phyloP scores from a whole-genome alignment of 2,329 filamentous ascomycete genomes.

The Calonectria naviculata region DNA sequence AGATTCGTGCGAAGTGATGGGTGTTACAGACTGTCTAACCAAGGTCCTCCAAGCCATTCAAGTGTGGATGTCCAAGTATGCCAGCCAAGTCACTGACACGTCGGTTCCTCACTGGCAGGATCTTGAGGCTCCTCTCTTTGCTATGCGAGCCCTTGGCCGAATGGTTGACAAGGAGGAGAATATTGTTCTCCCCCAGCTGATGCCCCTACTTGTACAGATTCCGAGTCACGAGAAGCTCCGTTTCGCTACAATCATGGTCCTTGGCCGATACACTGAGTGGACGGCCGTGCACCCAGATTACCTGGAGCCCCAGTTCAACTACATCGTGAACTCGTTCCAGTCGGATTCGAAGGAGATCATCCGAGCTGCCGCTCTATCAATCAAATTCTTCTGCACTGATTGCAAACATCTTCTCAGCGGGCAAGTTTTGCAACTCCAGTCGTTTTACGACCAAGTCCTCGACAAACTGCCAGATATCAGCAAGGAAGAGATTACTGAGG shows the following conservation, averaged over 20 bases:
- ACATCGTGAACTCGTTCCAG: constrained; percentile 93
- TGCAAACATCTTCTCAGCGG: constrained; percentile 87
- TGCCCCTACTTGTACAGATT: constrained; percentile 93
- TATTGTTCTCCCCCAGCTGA: constrained; percentile 88
- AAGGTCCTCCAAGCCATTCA: constrained; percentile 92
- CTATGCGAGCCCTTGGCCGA: constrained; percentile 93
- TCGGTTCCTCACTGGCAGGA: constrained; percentile 96
- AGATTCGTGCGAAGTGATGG: constrained; percentile 96
- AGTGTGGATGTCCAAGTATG: constrained; percentile 87
- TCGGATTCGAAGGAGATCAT: constrained; percentile 91
- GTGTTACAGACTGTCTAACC: constrained; percentile 87
- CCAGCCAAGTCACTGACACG: constrained; percentile 76
- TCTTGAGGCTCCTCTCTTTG: constrained; percentile 93
- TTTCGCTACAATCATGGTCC: constrained; percentile 97
- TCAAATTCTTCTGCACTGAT: constrained; percentile 97
- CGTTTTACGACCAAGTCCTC: constrained; percentile 91
- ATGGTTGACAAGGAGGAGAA: constrained; percentile 94
- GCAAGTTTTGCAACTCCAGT: constrained; percentile 87
- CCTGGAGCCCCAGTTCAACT: constrained; percentile 91
- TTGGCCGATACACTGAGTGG: constrained; percentile 98
- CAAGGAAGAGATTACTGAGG: constrained; percentile 96
- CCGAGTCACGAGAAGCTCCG: constrained; percentile 97
- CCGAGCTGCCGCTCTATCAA: constrained; percentile 89
- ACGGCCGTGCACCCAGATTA: constrained; percentile 94
- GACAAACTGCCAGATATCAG: constrained; percentile 87